These are phyloP conservation scores for Tylopilus sp. DNA, from an alignment of 1,284 basidiomycete species.

Conservation along the genomic window DNA sequence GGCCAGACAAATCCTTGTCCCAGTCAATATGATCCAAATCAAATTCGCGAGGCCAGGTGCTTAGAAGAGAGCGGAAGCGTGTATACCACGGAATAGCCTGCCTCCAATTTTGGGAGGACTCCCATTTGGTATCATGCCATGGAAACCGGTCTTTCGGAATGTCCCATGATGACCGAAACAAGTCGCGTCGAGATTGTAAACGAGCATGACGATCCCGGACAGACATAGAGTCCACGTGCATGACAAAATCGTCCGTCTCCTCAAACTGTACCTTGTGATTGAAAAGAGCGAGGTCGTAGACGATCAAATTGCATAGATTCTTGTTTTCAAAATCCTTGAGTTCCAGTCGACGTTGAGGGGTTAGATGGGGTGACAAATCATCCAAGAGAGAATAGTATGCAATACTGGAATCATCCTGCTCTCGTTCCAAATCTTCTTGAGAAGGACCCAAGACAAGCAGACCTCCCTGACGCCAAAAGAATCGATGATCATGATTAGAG, in stretches of 20 bases:
- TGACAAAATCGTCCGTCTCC: neutral
- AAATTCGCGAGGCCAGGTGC: neutral
- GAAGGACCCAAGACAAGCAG: neutral
- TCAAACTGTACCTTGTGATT: slow-evolving; percentile 1
- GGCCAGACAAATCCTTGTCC: neutral
- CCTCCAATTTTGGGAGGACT: neutral
- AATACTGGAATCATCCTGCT: neutral
- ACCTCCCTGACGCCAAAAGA: slow-evolving; percentile 3
- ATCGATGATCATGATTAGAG: neutral
- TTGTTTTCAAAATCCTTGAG: slow-evolving; percentile 1
- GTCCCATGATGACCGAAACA: slow-evolving; percentile 9
- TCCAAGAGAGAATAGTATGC: neutral
- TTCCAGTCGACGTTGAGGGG: neutral
- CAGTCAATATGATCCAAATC: slow-evolving; percentile 2
- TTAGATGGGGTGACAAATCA: neutral
- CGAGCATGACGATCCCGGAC: neutral
- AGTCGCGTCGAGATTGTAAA: neutral
- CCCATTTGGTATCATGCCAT: slow-evolving; percentile 7
- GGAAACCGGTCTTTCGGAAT: neutral
- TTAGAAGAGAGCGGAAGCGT: neutral
- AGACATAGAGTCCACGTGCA: neutral
- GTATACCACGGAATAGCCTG: slow-evolving; percentile 12
- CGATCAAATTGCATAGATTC: neutral
- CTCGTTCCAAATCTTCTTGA: neutral
- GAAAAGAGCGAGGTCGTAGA: neutral